Percentiles rank a stretch among this genome's conserved stretches.
Conservation (phyloP, 1,284 basidiomycete genomes). For the Puccinia polysora region DNA sequence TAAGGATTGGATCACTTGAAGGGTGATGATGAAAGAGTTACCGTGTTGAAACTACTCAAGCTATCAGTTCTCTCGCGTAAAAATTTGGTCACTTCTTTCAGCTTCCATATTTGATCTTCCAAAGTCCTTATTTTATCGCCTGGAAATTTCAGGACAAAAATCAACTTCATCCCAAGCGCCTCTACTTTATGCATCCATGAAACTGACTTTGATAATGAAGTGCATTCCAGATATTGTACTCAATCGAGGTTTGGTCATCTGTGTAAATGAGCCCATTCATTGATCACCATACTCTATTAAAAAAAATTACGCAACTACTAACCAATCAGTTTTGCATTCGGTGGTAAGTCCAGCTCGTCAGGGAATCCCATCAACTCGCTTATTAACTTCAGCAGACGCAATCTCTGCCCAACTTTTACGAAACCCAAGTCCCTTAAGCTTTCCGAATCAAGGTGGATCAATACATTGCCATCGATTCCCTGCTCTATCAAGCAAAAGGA, state of each 20-base stretch:
- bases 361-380: conserved; percentile 23
- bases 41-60: conserved; percentile 24
- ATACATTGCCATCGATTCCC: conserved; percentile 38
- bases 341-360: not conserved
- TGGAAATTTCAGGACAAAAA: not conserved
- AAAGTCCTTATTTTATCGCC: conserved; percentile 27
- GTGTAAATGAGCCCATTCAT: not conserved
- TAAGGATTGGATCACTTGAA: not conserved
- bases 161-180: not conserved
- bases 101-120: conserved; percentile 36
- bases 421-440: conserved; percentile 36
- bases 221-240: conserved; percentile 5
- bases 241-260: conserved; percentile 14
- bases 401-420: conserved; percentile 36
- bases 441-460: conserved; percentile 33
- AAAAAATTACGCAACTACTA: not conserved
- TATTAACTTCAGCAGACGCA: conserved; percentile 33
- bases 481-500: conserved; percentile 11
- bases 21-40: not conserved
- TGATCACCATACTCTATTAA: not conserved
- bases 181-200: too few species aligned
- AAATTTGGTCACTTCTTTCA: conserved; percentile 26
- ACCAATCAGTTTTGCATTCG: not conserved
- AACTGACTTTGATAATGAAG: conserved; percentile 28
- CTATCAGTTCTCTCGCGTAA: conserved; percentile 22